These are phyloP conservation scores for Selaginella moellendorffii DNA, from an alignment of 75 land plant genomes.

Conservation along the genomic window DNA sequence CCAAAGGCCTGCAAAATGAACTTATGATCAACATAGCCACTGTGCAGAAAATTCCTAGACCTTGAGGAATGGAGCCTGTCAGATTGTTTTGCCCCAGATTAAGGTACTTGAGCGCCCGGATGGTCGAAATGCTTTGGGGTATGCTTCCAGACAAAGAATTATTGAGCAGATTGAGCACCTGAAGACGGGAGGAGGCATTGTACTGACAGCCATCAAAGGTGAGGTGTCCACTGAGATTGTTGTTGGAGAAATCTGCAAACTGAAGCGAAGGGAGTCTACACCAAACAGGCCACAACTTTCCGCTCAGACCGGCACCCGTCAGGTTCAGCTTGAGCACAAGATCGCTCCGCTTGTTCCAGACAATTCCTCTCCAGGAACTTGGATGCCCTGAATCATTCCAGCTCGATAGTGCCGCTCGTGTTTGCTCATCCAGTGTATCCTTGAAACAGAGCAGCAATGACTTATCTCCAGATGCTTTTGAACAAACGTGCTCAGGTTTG, in stretches of 20 bases:
- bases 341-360: conserved; percentile 21
- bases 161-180: not conserved
- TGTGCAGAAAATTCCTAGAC: not conserved
- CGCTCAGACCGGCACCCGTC: conserved; percentile 28
- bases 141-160: not conserved
- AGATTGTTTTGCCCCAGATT: not conserved
- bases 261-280: not conserved
- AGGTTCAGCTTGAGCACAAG: conserved; percentile 42
- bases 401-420: not conserved
- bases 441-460: not conserved
- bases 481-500: too few relatives aligned
- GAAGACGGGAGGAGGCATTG: too few relatives aligned
- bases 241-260: conserved; percentile 24
- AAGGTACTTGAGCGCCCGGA: not conserved
- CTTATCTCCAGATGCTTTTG: not conserved
- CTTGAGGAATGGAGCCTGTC: not conserved
- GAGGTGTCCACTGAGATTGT: conserved; percentile 24
- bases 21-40: not conserved
- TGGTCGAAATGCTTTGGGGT: not conserved
- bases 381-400: not conserved
- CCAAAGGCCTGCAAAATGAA: not conserved
- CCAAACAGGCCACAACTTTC: conserved; percentile 29
- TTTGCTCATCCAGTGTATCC: not conserved
- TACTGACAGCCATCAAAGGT: conserved; percentile 3
- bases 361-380: conserved; percentile 37